Conservation (phyloP, 129 eudicot species). For the Pulicaria dysenterica region DNA sequence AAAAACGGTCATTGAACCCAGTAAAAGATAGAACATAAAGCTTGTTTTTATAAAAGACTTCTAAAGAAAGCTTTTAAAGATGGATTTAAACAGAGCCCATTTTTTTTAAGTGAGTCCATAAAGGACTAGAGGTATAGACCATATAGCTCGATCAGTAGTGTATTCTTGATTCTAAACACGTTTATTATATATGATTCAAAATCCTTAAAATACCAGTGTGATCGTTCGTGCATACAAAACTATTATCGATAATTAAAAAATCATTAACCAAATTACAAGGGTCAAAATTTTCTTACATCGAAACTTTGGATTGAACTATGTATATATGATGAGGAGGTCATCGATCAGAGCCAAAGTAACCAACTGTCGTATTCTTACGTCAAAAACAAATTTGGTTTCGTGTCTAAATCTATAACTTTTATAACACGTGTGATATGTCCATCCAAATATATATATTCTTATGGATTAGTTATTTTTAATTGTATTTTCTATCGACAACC, state of each 20-base stretch:
- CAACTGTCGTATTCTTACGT: constrained; percentile 9
- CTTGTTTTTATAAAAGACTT: too few species aligned
- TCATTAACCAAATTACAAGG: background rate
- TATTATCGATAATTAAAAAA: background rate
- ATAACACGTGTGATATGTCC: constrained; percentile 17
- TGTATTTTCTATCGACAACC: constrained; percentile 15
- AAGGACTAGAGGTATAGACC: too few species aligned
- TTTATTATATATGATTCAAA: too few species aligned
- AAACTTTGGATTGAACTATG: background rate
- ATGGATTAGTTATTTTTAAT: background rate
- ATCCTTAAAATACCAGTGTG: too few species aligned
- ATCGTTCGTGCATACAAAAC: background rate
- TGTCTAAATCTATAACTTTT: constrained; percentile 26
- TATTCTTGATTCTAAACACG: too few species aligned
- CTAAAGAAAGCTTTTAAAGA: too few species aligned
- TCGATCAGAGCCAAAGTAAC: background rate
- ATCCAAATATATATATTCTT: background rate
- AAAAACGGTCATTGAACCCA: too few species aligned
- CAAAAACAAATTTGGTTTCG: constrained; percentile 30
- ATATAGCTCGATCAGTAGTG: too few species aligned
- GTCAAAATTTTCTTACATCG: background rate
- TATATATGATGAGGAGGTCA: background rate
- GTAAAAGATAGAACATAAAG: too few species aligned
- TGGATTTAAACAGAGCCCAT: too few species aligned
- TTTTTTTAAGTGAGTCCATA: too few species aligned